Conservation (phyloP, 2,329 filamentous ascomycete genomes). For the Diaporthe vexans region DNA sequence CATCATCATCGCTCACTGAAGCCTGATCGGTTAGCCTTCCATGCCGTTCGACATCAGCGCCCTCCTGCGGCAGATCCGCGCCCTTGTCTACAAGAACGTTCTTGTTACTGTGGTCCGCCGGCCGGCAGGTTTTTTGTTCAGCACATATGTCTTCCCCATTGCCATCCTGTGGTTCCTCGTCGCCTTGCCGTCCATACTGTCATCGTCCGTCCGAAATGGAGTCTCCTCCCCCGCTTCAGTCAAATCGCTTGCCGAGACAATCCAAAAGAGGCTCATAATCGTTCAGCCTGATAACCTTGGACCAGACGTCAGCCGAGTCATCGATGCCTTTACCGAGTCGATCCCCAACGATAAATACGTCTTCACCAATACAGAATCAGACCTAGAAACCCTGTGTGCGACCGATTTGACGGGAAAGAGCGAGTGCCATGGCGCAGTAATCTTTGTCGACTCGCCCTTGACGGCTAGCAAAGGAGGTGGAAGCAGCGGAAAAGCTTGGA, state of each 20-base stretch:
- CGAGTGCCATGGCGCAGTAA: neutral
- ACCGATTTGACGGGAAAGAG: neutral
- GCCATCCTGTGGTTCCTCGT: neutral
- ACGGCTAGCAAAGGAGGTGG: neutral
- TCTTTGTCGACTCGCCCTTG: slow-evolving; percentile 9
- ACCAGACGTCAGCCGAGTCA: slow-evolving; percentile 8
- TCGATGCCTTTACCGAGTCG: slow-evolving; percentile 3
- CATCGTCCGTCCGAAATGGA: neutral
- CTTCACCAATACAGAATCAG: neutral
- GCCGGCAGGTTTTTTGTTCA: neutral
- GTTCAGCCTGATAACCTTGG: slow-evolving; percentile 1
- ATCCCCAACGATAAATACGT: neutral
- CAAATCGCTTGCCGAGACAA: slow-evolving; percentile 2
- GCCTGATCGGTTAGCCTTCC: neutral
- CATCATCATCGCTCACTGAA: neutral
- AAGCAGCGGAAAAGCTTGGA: neutral
- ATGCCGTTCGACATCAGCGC: neutral
- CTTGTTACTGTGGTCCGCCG: neutral
- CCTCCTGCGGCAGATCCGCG: neutral
- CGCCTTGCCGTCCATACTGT: neutral
- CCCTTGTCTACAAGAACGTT: neutral
- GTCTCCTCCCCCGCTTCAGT: neutral
- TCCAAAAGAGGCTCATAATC: neutral
- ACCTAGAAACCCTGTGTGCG: neutral
- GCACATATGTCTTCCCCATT: slow-evolving; percentile 4